Conservation (phyloP, 202 grass and related monocot species). For the Saccharum hybrid region DNA sequence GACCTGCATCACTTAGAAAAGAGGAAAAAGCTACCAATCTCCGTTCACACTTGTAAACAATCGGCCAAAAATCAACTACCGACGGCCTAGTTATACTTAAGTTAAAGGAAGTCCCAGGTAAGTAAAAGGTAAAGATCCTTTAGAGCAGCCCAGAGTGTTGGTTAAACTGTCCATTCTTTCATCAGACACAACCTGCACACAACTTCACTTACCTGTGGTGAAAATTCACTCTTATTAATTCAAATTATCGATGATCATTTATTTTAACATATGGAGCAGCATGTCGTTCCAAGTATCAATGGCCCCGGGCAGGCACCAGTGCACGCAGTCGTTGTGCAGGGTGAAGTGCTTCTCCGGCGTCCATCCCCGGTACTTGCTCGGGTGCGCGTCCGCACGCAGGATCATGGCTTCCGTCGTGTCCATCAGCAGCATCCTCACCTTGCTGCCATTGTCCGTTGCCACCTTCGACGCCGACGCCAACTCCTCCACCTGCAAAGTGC, state of each 20-base stretch:
- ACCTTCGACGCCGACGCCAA: constrained; percentile 24
- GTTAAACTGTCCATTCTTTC: too few species aligned
- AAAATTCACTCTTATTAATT: too few species aligned
- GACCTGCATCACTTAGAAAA: too few species aligned
- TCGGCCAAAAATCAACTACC: too few species aligned
- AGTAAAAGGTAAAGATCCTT: too few species aligned
- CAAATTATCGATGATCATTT: background rate
- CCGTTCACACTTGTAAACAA: too few species aligned
- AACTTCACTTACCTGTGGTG: too few species aligned
- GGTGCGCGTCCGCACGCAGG: constrained; percentile 57
- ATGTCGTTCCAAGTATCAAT: constrained; percentile 59
- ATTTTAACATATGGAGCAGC: background rate
- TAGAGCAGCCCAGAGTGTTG: too few species aligned
- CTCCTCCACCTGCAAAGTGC: constrained; percentile 48
- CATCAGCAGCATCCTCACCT: constrained; percentile 46
- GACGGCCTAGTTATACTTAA: too few species aligned
- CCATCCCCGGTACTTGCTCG: constrained; percentile 48
- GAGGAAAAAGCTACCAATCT: too few species aligned
- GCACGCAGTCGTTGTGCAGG: constrained; percentile 67
- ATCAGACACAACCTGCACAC: too few species aligned
- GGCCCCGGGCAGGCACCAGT: constrained; percentile 87
- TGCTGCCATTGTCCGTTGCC: background rate
- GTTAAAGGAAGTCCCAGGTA: too few species aligned
- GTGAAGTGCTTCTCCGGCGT: constrained; percentile 50
- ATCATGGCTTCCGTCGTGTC: constrained; percentile 59